Percentiles rank a stretch among this genome's conserved stretches.
These are phyloP conservation scores for Apiospora pterosperma DNA, from an alignment of 2,329 filamentous ascomycete species.

Conservation along the genomic window DNA sequence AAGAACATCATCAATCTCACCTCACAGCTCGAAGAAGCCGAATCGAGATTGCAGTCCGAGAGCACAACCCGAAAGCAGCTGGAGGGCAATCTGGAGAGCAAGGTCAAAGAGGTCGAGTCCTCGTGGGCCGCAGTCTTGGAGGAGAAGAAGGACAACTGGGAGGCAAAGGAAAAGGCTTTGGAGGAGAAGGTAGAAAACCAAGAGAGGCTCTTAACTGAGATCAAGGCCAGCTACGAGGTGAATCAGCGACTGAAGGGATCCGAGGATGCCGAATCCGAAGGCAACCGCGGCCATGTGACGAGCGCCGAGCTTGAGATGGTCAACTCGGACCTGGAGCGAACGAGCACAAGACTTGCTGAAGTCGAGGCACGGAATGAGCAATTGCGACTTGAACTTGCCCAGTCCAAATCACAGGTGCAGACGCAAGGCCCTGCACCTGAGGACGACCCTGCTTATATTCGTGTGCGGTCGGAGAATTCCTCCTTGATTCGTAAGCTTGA, in stretches of 20 bases:
- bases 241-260: conserved; percentile 81
- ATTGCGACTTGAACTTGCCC: conserved; percentile 82
- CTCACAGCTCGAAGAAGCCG: conserved; percentile 76
- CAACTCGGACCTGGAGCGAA: conserved; percentile 84
- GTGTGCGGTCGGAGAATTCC: conserved; percentile 88
- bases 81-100: conserved; percentile 72
- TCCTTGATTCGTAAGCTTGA: conserved; percentile 88
- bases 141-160: conserved; percentile 97
- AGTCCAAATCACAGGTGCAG: conserved; percentile 72
- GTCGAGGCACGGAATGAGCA: conserved; percentile 94
- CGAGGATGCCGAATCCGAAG: conserved; percentile 57
- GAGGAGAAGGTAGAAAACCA: conserved; percentile 95
- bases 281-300: conserved; percentile 62
- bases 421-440: conserved; percentile 65
- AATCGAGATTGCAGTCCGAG: conserved; percentile 77
- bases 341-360: conserved; percentile 81
- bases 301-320: conserved; percentile 93
- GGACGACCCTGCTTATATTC: conserved; percentile 85
- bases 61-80: conserved; percentile 67
- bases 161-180: conserved; percentile 82
- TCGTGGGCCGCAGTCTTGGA: conserved; percentile 88
- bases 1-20: conserved; percentile 72
- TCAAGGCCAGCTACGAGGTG: conserved; percentile 97
- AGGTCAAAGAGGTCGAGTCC: conserved; percentile 83
- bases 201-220: conserved; percentile 84